These are phyloP conservation scores for Brasenia schreberi DNA, from an alignment of 164 flowering plant genomes.

Conservation along the genomic window DNA sequence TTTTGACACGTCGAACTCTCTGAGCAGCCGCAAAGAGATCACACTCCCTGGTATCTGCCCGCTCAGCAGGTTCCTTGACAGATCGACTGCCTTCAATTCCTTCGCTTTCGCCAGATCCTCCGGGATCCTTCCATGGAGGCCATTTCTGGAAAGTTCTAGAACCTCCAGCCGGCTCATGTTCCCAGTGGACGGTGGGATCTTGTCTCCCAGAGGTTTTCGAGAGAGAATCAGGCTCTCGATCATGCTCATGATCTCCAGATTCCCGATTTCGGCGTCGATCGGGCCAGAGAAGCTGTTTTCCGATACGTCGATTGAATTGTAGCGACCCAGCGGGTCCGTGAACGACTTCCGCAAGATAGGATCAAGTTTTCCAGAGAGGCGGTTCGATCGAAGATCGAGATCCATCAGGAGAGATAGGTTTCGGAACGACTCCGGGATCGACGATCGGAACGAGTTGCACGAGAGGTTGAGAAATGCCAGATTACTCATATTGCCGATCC, in stretches of 20 bases:
- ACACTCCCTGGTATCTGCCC: conserved; percentile 39
- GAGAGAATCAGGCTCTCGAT: conserved; percentile 28
- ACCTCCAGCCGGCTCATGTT: conserved; percentile 20
- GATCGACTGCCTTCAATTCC: conserved; percentile 18
- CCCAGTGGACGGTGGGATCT: conserved; percentile 37
- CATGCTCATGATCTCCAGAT: conserved; percentile 14
- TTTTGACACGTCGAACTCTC: conserved; percentile 33
- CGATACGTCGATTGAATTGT: conserved; percentile 42
- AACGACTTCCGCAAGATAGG: conserved; percentile 22
- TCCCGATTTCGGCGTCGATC: conserved; percentile 24
- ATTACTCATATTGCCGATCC: conserved; percentile 64
- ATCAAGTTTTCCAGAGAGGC: conserved; percentile 23
- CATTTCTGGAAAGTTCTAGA: conserved; percentile 20
- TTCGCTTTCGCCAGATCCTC: conserved; percentile 23
- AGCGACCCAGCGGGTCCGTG: conserved; percentile 31
- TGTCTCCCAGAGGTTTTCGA: conserved; percentile 31
- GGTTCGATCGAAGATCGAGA: conserved; percentile 63
- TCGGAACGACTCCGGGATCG: conserved; percentile 39
- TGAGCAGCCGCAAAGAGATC: conserved; percentile 24
- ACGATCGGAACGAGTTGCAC: conserved; percentile 42
- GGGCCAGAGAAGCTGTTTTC: conserved; percentile 38
- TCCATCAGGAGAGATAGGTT: conserved; percentile 32
- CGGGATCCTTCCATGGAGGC: conserved; percentile 35
- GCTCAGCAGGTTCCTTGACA: conserved; percentile 32
- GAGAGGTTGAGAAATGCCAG: conserved; percentile 55